phyloP scores from a whole-genome alignment of 2,329 filamentous ascomycete genomes.

The Berkeleyomyces basicola region DNA sequence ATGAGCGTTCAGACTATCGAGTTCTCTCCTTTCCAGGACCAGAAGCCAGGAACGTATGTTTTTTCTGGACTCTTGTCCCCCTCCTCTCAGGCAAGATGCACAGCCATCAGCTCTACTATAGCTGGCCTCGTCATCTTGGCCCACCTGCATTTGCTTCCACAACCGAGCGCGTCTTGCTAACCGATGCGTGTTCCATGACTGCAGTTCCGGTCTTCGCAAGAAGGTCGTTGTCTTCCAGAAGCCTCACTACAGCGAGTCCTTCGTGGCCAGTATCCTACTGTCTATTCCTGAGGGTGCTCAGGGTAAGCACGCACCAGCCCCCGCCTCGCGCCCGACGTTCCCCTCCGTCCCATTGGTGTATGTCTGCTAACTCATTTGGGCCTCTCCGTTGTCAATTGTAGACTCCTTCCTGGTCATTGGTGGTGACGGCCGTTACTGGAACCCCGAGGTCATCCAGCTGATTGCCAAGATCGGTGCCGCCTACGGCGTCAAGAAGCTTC shows the following conservation, averaged over 20 bases:
- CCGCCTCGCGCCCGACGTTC: neutral
- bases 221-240: conserved; percentile 98
- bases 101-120: no score
- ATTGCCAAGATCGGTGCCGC: conserved; percentile 95
- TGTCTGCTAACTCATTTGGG: neutral
- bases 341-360: neutral
- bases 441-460: conserved; percentile 87
- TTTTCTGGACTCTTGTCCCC: neutral
- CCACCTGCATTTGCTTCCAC: neutral
- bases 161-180: neutral
- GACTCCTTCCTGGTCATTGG: conserved; percentile 83
- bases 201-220: conserved; percentile 90
- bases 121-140: neutral
- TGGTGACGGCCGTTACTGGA: conserved; percentile 93
- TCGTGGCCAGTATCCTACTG: conserved; percentile 82
- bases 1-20: conserved; percentile 67
- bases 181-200: neutral
- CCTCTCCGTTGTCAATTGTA: conserved; percentile 17
- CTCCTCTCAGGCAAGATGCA: neutral
- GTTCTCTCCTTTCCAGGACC: conserved; percentile 76
- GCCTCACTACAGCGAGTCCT: conserved; percentile 88
- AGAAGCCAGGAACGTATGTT: conserved; percentile 97
- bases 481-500: conserved; percentile 96
- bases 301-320: conserved; percentile 29
- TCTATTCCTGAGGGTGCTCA: conserved; percentile 91